These are phyloP conservation scores for Dorcoceras hygrometricum DNA, from an alignment of 257 asterid genomes.

Conservation along the genomic window DNA sequence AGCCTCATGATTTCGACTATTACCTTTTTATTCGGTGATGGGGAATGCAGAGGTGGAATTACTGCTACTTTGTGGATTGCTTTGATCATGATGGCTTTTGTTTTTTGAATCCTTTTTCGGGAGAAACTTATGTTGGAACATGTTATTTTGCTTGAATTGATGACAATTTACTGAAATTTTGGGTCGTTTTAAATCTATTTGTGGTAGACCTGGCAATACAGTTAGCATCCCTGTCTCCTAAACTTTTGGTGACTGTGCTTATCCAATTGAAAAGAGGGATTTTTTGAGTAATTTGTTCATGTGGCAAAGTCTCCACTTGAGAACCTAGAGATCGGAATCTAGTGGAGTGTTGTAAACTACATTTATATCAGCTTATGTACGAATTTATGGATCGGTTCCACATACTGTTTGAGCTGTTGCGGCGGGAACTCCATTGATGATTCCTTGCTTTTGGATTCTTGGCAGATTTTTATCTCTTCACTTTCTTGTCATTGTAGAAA, in stretches of 20 bases:
- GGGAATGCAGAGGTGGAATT: not conserved
- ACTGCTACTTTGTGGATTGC: not conserved
- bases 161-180: slow-evolving; percentile 10
- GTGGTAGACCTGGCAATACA: not conserved
- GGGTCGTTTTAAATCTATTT: not conserved
- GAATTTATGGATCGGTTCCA: too few relatives aligned
- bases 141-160: slow-evolving; percentile 13
- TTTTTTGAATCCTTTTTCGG: not conserved
- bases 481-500: too few relatives aligned
- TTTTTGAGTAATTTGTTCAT: not conserved
- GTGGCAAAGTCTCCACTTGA: not conserved
- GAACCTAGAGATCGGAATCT: not conserved
- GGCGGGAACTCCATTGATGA: too few relatives aligned
- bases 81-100: not conserved
- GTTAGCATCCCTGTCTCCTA: not conserved
- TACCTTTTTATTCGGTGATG: slow-evolving; percentile 5
- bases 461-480: too few relatives aligned
- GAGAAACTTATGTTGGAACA: not conserved
- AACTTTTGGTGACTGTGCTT: not conserved
- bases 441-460: too few relatives aligned
- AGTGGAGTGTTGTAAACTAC: too few relatives aligned
- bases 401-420: too few relatives aligned
- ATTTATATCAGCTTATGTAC: not conserved
- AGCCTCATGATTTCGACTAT: not conserved
- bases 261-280: not conserved